These are phyloP conservation scores for Elsinoe fawcettii DNA, from an alignment of 2,329 filamentous ascomycete genomes.

Conservation along the genomic window DNA sequence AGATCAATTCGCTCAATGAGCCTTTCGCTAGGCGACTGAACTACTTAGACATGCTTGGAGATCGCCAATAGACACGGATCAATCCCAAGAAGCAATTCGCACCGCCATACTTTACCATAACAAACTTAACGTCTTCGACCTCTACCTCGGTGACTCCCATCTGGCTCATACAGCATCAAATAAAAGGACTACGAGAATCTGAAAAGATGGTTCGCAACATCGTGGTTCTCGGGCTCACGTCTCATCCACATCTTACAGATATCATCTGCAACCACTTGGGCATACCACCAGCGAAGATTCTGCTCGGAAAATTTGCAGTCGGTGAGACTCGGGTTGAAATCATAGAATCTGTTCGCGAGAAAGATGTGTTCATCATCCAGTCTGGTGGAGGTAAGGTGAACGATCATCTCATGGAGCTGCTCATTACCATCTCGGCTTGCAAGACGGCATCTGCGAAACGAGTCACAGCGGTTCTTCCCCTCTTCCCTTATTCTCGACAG, in stretches of 20 bases:
- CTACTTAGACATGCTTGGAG: not conserved
- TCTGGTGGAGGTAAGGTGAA: constrained; percentile 89
- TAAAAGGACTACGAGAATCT: not conserved
- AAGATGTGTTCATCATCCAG: constrained; percentile 98
- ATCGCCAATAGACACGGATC: not conserved
- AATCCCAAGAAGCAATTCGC: not conserved
- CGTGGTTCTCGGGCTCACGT: constrained; percentile 85
- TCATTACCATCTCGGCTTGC: constrained; percentile 98
- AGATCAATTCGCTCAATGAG: not conserved
- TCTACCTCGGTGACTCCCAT: not conserved
- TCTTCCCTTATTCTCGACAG: constrained; percentile 95
- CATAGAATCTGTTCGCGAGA: constrained; percentile 89
- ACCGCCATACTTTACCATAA: not conserved
- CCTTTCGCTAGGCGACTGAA: not conserved
- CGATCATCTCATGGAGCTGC: constrained; percentile 90
- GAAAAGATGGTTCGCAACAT: constrained; percentile 81
- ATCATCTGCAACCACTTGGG: constrained; percentile 83
- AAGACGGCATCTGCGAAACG: constrained; percentile 86
- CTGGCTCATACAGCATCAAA: not conserved
- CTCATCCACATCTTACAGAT: constrained; percentile 80
- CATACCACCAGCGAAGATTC: constrained; percentile 73
- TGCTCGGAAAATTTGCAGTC: constrained; percentile 85
- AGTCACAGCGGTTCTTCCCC: constrained; percentile 86
- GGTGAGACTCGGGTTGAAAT: constrained; percentile 95
- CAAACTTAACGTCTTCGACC: not conserved